phyloP scores from a whole-genome alignment of 306 rosid species.

The Alnus rubra region DNA sequence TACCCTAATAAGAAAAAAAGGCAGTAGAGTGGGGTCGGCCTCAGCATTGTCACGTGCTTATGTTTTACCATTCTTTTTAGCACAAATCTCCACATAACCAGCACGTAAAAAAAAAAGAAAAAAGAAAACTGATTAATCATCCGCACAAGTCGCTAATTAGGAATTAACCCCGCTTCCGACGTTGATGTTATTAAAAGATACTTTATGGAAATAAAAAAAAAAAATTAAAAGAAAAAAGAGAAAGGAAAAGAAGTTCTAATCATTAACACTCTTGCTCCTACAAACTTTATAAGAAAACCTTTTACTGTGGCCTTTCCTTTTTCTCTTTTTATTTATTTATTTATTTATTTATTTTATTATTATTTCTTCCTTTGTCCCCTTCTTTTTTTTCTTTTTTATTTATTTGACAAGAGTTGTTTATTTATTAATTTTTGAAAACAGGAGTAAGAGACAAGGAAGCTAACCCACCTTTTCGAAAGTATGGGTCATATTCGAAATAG shows the following conservation, averaged over 20 bases:
- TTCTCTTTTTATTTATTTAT: too few relatives aligned
- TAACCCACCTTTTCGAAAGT: too few relatives aligned
- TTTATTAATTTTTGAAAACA: not conserved
- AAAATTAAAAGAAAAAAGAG: too few relatives aligned
- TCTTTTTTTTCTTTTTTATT: too few relatives aligned
- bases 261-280: too few relatives aligned
- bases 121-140: not conserved
- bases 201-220: not conserved
- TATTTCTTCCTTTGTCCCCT: too few relatives aligned
- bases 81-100: not conserved
- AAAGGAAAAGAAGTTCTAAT: too few relatives aligned
- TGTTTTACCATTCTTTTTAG: not conserved
- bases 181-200: not conserved
- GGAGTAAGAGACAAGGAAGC: too few relatives aligned
- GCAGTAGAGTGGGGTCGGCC: slow-evolving; percentile 12
- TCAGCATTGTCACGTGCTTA: slow-evolving; percentile 16
- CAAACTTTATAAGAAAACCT: too few relatives aligned
- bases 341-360: too few relatives aligned
- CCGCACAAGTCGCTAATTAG: not conserved
- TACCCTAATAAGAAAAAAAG: not conserved
- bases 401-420: too few relatives aligned
- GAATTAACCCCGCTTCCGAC: slow-evolving; percentile 10
- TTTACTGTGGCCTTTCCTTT: not conserved
- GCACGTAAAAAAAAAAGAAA: not conserved
- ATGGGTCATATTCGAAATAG: too few relatives aligned